Conservation (phyloP, 345 rosid species). For the Kandelia obovata region DNA sequence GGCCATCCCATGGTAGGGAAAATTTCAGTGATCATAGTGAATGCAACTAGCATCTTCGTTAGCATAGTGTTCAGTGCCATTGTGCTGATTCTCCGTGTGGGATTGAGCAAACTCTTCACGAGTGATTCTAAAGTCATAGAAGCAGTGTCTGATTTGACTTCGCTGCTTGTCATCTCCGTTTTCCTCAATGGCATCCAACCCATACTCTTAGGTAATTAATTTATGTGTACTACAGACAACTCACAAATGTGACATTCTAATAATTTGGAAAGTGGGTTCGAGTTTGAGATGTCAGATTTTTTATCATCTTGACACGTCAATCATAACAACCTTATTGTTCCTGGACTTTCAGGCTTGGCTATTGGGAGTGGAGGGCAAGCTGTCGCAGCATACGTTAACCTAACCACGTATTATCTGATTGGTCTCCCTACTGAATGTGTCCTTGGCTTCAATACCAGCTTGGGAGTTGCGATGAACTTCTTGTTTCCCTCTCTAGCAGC, state of each 20-base stretch:
- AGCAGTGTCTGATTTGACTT: conserved; percentile 64
- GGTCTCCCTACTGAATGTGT: conserved; percentile 93
- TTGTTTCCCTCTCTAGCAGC: not conserved
- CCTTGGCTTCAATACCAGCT: conserved; percentile 77
- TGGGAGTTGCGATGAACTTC: conserved; percentile 69
- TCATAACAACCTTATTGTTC: not conserved
- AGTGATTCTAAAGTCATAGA: conserved; percentile 55
- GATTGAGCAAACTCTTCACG: conserved; percentile 68
- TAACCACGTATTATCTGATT: conserved; percentile 67
- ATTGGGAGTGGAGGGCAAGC: conserved; percentile 98
- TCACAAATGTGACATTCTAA: no score
- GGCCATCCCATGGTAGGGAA: conserved; percentile 72
- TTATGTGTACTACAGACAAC: not conserved
- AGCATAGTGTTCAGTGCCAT: conserved; percentile 50
- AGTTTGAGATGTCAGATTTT: no score
- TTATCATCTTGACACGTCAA: no score
- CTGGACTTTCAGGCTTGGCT: conserved; percentile 60
- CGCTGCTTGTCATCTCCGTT: conserved; percentile 77
- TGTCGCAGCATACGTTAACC: conserved; percentile 81
- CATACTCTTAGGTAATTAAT: conserved; percentile 80
- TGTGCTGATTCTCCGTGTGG: conserved; percentile 48
- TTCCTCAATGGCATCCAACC: conserved; percentile 91
- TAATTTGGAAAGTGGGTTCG: no score
- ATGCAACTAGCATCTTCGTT: conserved; percentile 49
- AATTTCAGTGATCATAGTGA: conserved; percentile 68